Percentiles rank a stretch among this genome's conserved stretches.
Conservation (phyloP, 345 rosid species). For the Acer saccharum region DNA sequence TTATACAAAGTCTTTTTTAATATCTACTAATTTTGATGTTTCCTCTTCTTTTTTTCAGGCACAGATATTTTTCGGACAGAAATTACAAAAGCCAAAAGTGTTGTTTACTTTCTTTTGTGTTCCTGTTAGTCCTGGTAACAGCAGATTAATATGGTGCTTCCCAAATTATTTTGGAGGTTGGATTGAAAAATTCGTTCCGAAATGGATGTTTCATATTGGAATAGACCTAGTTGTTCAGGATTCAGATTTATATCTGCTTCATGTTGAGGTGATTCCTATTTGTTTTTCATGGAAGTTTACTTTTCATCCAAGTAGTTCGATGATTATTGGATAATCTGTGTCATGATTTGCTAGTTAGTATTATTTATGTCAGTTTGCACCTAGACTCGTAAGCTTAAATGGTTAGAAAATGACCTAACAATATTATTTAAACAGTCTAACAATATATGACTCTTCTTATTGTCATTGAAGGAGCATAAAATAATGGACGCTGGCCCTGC, state of each 20-base stretch:
- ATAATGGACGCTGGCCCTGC: conserved; percentile 63
- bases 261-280: conserved; percentile 50
- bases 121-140: conserved; percentile 87
- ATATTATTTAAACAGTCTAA: too few relatives aligned
- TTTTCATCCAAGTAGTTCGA: not conserved
- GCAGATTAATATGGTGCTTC: conserved; percentile 82
- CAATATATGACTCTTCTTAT: not conserved
- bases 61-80: not conserved
- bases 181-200: conserved; percentile 71
- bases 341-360: not conserved
- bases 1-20: too few relatives aligned
- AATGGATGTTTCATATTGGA: conserved; percentile 85
- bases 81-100: conserved; percentile 14
- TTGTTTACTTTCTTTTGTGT: conserved; percentile 73
- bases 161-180: conserved; percentile 66
- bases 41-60: too few relatives aligned
- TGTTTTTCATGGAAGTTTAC: not conserved
- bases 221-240: conserved; percentile 58
- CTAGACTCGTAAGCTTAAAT: too few relatives aligned
- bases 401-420: too few relatives aligned
- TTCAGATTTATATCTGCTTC: conserved; percentile 88
- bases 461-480: conserved; percentile 62
- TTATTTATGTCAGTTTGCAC: too few relatives aligned
- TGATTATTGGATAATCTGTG: too few relatives aligned
- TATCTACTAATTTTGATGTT: too few relatives aligned